phyloP scores from a whole-genome alignment of 2,329 filamentous ascomycete species.

The Diaporthe sp. region DNA sequence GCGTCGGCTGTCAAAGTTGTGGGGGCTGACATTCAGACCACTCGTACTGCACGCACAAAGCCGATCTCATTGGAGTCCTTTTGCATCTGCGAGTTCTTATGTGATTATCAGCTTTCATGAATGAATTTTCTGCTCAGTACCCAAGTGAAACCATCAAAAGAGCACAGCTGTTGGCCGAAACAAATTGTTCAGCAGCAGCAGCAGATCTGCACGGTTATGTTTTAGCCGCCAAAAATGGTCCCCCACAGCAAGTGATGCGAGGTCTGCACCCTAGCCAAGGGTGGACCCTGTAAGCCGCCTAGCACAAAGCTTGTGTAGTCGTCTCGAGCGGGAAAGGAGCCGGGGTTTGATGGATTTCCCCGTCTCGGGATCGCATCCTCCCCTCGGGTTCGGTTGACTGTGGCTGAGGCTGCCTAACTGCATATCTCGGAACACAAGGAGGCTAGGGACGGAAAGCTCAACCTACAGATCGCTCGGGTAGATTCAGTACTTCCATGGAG shows the following conservation, averaged over 20 bases:
- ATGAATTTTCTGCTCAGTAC: too few species aligned
- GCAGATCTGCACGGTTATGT: conserved; percentile 3
- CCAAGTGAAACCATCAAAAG: background rate
- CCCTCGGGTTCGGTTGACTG: background rate
- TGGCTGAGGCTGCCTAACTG: background rate
- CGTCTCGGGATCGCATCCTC: background rate
- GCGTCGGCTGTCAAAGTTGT: background rate
- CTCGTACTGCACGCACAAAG: too few species aligned
- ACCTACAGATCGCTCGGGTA: background rate
- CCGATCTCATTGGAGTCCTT: background rate
- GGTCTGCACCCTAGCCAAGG: background rate
- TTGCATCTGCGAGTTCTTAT: background rate
- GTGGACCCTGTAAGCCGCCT: background rate
- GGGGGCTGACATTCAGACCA: background rate
- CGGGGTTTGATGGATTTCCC: background rate
- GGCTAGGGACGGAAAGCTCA: background rate
- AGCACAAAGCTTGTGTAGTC: conserved; percentile 8
- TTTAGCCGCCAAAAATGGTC: conserved; percentile 1
- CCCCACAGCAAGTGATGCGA: conserved; percentile 16
- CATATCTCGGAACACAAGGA: background rate
- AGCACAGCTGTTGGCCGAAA: background rate
- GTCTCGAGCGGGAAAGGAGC: background rate
- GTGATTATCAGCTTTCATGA: accelerated
- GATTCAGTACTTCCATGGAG: too few species aligned
- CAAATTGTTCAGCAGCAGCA: background rate